Conservation (phyloP, 23 red algal genomes). For the Gracilaria gracilis region DNA sequence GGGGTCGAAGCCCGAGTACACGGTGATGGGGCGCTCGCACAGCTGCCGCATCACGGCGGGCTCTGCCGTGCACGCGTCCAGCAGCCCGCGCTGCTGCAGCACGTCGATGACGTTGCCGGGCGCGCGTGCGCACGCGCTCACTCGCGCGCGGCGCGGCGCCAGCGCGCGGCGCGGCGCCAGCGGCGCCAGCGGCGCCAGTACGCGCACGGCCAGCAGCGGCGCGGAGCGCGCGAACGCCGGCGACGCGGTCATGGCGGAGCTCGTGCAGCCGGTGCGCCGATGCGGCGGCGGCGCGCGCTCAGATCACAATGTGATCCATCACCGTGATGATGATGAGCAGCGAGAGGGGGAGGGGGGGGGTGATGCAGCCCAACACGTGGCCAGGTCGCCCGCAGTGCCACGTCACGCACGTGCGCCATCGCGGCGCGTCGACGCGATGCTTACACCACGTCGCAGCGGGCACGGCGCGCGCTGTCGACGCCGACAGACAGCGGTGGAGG, state of each 20-base stretch:
- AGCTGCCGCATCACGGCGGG: conserved; percentile 11
- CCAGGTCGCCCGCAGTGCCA: too few species aligned
- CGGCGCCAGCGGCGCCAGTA: too few species aligned
- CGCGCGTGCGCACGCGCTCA: not conserved
- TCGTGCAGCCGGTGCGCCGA: not conserved
- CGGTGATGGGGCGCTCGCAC: conserved; percentile 53
- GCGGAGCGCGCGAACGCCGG: conserved; percentile 15
- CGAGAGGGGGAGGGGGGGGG: too few species aligned
- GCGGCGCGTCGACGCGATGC: too few species aligned
- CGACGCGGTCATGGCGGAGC: not conserved
- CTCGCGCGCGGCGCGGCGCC: not conserved
- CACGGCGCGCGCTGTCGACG: too few species aligned
- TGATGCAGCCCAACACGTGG: too few species aligned
- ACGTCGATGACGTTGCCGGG: conserved; percentile 77
- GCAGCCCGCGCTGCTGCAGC: conserved; percentile 67
- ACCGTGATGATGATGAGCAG: too few species aligned
- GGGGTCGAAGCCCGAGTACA: conserved; percentile 97
- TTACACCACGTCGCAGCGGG: not conserved
- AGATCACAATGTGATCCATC: too few species aligned
- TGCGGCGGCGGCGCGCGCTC: too few species aligned
- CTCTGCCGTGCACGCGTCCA: conserved; percentile 72
- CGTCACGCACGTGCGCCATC: too few species aligned
- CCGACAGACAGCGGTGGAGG: not conserved
- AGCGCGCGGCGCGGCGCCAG: not conserved
- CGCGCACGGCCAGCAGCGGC: not conserved